Percentiles rank a stretch among this genome's conserved stretches.
Evolutionary conservation across 2,329 filamentous ascomycete genomes (phyloP).

Genomic region (Curvularia sp.): DNA sequence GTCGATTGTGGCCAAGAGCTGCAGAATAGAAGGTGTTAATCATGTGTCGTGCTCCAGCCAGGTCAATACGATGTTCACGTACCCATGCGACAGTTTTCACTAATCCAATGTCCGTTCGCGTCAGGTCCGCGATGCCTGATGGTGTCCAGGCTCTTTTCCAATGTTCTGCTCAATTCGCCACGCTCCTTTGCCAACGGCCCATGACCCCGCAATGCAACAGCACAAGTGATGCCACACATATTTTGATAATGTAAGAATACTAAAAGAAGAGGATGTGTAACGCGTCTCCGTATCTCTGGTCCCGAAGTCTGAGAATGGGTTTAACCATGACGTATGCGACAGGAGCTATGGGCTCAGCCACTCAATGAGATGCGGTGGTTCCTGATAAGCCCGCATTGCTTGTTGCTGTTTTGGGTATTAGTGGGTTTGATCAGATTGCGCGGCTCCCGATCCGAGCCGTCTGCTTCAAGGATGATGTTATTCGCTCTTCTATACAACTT

Average conservation of each 20-base stretch:
- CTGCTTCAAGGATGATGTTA: neutral
- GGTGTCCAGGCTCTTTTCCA: conserved; percentile 25
- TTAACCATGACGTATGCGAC: conserved; percentile 10
- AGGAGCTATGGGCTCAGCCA: neutral
- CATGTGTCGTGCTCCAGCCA: conserved; percentile 3
- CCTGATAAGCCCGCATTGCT: conserved; percentile 14
- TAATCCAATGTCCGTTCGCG: conserved; percentile 57
- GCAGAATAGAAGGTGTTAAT: conserved; percentile 11
- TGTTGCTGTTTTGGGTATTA: conserved; percentile 16
- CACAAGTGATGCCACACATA: conserved; percentile 30
- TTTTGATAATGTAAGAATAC: neutral
- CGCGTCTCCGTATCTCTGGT: neutral
- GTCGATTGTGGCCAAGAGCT: conserved; percentile 39
- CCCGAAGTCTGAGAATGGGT: neutral
- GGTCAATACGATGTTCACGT: conserved; percentile 10
- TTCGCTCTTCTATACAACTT: neutral
- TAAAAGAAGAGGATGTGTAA: neutral
- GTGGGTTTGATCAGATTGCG: neutral
- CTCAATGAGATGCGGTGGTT: conserved; percentile 7
- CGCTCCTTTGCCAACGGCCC: conserved; percentile 12
- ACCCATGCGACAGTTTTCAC: conserved; percentile 55
- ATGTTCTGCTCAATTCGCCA: conserved; percentile 13
- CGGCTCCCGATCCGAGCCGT: neutral
- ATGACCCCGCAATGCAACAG: conserved; percentile 24
- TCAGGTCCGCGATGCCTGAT: conserved; percentile 58